phyloP scores from a whole-genome alignment of 257 asterid species.

The Nyctanthes arbortristis region DNA sequence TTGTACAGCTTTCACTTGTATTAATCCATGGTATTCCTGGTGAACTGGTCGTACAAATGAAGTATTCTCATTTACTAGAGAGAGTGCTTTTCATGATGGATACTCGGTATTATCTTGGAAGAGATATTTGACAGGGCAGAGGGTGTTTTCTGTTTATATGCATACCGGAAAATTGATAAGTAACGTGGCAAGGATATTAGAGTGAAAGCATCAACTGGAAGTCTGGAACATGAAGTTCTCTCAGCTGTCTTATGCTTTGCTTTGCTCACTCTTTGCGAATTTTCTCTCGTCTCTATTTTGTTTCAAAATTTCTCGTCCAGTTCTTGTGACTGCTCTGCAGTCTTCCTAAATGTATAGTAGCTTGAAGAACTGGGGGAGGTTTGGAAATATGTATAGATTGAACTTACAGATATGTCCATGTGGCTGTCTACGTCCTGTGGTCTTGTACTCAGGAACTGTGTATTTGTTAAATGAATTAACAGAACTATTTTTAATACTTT shows the following conservation, averaged over 20 bases:
- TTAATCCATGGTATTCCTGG: conserved; percentile 16
- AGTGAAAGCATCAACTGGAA: conserved; percentile 19
- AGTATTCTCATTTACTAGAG: conserved; percentile 16
- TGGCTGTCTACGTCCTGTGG: conserved; percentile 11
- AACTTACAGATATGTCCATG: conserved; percentile 9
- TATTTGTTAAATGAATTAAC: conserved; percentile 20
- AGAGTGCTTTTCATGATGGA: conserved; percentile 34
- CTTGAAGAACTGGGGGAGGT: conserved; percentile 36
- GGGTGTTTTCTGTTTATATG: conserved; percentile 28
- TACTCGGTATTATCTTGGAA: conserved; percentile 20
- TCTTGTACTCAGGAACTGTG: conserved; percentile 21
- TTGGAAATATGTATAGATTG: conserved; percentile 27
- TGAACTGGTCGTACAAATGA: conserved; percentile 13
- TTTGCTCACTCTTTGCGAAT: conserved; percentile 4
- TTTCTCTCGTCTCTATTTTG: neutral
- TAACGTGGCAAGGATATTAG: conserved; percentile 15
- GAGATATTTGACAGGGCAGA: conserved; percentile 12
- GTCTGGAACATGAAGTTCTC: conserved; percentile 6
- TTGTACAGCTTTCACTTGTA: conserved; percentile 39
- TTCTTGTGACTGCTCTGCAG: conserved; percentile 14
- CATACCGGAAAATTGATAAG: conserved; percentile 20
- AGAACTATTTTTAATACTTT: neutral
- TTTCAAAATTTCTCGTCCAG: neutral
- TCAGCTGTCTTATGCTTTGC: conserved; percentile 13
- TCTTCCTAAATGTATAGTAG: conserved; percentile 25